Evolutionary conservation across 2,329 filamentous ascomycete species (phyloP).

Genomic region (Neofusicoccum umdonicola): DNA sequence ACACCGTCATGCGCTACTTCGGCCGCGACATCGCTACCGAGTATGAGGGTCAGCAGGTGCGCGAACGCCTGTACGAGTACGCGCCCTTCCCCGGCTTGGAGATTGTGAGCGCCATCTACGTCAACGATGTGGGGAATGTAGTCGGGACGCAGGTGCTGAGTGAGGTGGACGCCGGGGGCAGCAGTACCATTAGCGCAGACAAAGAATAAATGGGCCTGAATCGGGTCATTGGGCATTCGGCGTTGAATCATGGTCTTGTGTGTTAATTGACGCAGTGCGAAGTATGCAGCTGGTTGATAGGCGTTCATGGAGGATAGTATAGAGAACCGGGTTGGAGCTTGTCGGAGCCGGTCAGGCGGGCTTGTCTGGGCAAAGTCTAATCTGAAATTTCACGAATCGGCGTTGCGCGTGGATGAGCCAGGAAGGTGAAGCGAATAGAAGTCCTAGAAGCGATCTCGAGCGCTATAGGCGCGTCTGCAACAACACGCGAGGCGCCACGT

Average conservation of each 20-base stretch:
- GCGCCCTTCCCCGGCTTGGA: conserved; percentile 50
- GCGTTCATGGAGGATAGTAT: not conserved
- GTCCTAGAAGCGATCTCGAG: not conserved
- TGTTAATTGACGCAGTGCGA: not conserved
- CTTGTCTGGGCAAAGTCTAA: not conserved
- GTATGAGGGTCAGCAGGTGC: conserved; percentile 46
- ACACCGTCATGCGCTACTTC: conserved; percentile 54
- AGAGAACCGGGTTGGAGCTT: not conserved
- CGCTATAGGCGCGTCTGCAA: not conserved
- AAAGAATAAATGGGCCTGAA: not conserved
- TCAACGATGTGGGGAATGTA: conserved; percentile 48
- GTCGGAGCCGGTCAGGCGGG: not conserved
- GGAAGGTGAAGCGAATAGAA: not conserved
- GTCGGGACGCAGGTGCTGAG: conserved; percentile 53
- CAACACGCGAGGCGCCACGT: too few relatives aligned
- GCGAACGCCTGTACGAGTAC: conserved; percentile 55
- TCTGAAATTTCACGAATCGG: not conserved
- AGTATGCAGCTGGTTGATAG: not conserved
- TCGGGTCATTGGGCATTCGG: not conserved
- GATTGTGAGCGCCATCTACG: conserved; percentile 49
- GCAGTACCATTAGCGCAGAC: conserved; percentile 48
- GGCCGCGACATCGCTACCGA: conserved; percentile 45
- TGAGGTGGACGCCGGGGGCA: conserved; percentile 53
- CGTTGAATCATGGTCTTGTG: not conserved
- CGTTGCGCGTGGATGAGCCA: not conserved